Conservation (phyloP, 495 filamentous ascomycete genomes). For the Endocarpon pusillum region DNA sequence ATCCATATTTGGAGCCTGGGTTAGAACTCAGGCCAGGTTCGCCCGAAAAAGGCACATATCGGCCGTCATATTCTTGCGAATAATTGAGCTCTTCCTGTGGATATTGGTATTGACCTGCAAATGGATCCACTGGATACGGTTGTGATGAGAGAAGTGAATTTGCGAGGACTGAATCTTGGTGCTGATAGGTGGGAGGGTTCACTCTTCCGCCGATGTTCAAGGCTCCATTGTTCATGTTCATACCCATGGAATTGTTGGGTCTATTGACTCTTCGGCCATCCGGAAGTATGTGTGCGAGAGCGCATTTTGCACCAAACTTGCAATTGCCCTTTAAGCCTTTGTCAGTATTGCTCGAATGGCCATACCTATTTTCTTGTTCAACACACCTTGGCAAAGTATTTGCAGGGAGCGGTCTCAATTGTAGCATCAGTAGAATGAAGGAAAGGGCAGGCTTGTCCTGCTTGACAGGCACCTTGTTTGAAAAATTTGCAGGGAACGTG, state of each 20-base stretch:
- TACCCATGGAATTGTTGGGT: slow-evolving; percentile 21
- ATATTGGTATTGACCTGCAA: slow-evolving; percentile 19
- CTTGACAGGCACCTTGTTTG: slow-evolving; percentile 87
- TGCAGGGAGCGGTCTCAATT: slow-evolving; percentile 74
- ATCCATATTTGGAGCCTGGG: slow-evolving; percentile 66
- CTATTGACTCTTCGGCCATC: slow-evolving; percentile 82
- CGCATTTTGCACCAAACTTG: slow-evolving; percentile 97
- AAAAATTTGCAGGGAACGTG: slow-evolving; percentile 99
- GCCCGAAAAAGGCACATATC: too few species aligned
- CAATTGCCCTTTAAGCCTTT: slow-evolving; percentile 62
- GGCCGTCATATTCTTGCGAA: slow-evolving; percentile 43
- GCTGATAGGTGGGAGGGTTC: slow-evolving; percentile 46
- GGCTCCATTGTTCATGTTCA: slow-evolving; percentile 27
- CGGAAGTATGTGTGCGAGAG: slow-evolving; percentile 84
- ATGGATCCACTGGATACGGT: slow-evolving; percentile 23
- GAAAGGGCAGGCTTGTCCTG: slow-evolving; percentile 89
- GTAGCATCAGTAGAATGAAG: slow-evolving; percentile 72
- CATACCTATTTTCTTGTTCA: too few species aligned
- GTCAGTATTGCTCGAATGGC: too few species aligned
- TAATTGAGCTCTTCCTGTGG: slow-evolving; percentile 12
- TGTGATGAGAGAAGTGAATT: slow-evolving; percentile 69
- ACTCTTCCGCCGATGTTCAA: slow-evolving; percentile 56
- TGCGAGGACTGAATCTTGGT: slow-evolving; percentile 58
- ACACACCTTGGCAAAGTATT: slow-evolving; percentile 95
- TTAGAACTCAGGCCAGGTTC: slow-evolving; percentile 67